Evolutionary conservation across 2,329 filamentous ascomycete genomes (phyloP), one percentile per base, ranked within the genome.

Genomic region (Westerdykella sp.): DNA sequence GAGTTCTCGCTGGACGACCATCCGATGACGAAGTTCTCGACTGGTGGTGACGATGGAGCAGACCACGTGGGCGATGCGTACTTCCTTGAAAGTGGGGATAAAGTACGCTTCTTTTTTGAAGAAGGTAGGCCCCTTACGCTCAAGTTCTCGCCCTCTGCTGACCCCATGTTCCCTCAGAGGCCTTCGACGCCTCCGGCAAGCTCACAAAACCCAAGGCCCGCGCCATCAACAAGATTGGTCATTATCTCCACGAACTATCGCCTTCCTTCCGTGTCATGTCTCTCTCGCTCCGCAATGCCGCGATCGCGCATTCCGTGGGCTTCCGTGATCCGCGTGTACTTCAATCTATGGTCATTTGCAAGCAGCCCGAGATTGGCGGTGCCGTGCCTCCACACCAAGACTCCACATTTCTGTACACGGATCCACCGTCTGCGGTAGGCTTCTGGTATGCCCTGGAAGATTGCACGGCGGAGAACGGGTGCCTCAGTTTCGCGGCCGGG

Each of bases 391-490:
- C 88, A 16, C 93, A 98, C 66, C 90, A 95, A 70, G 91, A 97
- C 68, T 87, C 80, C 51, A 90, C 88, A 1, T 98, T 97, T 56
- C 57, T 98, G 48, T 97, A 95, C 66, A 97, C 93, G 1, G 73
- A 89, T 52, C 85, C 87, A 31, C 91, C 91, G 1, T 86, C 80
- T 32, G 93, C 93, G 0, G 86, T 97, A 2, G 93, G 93, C 0
- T 97, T 91, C 72, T 98, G 93, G 93, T 95, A 96, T 67, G 93
- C 93, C 11, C 77, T 98, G 32, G 90, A 98, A 71, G 91, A 97
- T 67, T 87, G 88, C 16, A 91, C 86, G 6, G 72, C 76, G 1
- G 81, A 84, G 63, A 98, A 98, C 66, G 93, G 89, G 1, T 95
- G 90, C 58, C 67, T 98, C 59, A 87, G 84, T 50, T 95, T 97